Evolutionary conservation across 202 grass and related monocot species (phyloP), one percentile per base, ranked within the genome.

Genomic region (Zizania palustris): DNA sequence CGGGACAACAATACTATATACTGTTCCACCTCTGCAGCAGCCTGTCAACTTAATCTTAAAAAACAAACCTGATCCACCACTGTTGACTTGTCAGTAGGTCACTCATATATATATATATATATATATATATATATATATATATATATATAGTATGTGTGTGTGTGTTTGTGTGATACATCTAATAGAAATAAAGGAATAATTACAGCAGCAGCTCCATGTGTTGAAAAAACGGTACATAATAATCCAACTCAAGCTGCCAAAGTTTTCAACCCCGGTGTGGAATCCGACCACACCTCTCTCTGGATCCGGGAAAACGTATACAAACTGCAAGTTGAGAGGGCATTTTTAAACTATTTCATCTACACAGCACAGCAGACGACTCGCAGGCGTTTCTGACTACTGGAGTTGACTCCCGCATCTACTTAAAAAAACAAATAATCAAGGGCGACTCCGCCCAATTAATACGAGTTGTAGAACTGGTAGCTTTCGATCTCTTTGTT

Each of bases 231-330:
- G 9, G 13, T 64, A 44, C 86, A 73, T 16, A 77, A 67, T 59
- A 88, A 73, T 85, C 82, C 86, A 89, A 79, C 11, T 33, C 22
- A 45, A 76, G 36, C 78, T 74, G 76, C 84, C 85, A 69, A 79
- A 53, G 71, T 66, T 88, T 78, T 91, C 85, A 82, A 87, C 61
- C 80, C 34, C 13, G 7, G 42, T 57, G 83, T 86, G 88, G 79
- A 83, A 75, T 71, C 79, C 71, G 74, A 90, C 83, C 69, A 60
- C 83, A 82, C 79, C 71, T 60, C 73, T 62, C 73, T 11, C n/a
- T 39, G 35, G 59, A 64, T 63, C 64, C 46, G 39, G n/a, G n/a
- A n/a, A n/a, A n/a, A n/a, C n/a, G n/a, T n/a, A 76, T 88, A 66
- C 49, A 71, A 75, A 41, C 20, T 36, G 62, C 81, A 84, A 88